Evolutionary conservation across 805 yeast species (phyloP).

Genomic region (Dipodascus geniculatus): DNA sequence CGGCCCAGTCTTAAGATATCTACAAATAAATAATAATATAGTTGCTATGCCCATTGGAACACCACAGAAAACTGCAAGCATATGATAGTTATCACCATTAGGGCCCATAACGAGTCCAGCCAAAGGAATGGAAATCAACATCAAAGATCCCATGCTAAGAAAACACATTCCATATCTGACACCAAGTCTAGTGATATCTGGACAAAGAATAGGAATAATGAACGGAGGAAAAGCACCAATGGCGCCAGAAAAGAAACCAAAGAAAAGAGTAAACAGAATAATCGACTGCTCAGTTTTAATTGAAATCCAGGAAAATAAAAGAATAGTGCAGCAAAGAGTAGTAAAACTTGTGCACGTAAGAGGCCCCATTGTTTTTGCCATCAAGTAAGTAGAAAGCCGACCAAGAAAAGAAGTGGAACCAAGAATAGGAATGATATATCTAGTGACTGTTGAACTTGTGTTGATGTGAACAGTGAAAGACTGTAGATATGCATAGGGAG

Average conservation of each 20-base stretch:
- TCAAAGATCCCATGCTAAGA: background rate
- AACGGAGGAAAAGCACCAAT: constrained; percentile 11
- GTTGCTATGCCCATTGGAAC: background rate
- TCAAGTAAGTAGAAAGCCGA: constrained; percentile 32
- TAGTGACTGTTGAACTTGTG: constrained; percentile 6
- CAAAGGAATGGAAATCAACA: background rate
- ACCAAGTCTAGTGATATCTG: constrained; percentile 2
- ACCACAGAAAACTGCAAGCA: constrained; percentile 1
- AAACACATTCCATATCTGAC: constrained; percentile 1
- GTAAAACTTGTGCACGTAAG: constrained; percentile 22
- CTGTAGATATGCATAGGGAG: constrained; percentile 8
- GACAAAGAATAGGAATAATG: constrained; percentile 6
- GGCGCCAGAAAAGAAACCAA: constrained; percentile 19
- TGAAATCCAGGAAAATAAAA: constrained; percentile 20
- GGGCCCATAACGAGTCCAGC: background rate
- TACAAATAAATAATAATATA: background rate
- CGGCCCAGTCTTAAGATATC: background rate
- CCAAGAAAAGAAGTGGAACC: constrained; percentile 26
- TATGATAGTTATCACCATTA: background rate
- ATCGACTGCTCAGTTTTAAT: constrained; percentile 4
- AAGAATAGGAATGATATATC: constrained; percentile 16
- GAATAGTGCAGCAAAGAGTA: constrained; percentile 19
- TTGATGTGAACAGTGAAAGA: constrained; percentile 4
- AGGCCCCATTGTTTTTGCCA: constrained; percentile 36
- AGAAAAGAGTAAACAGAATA: constrained; percentile 16